Evolutionary conservation across 768 basidiomycete genomes (phyloP).

Genomic region (Serendipita sp.): DNA sequence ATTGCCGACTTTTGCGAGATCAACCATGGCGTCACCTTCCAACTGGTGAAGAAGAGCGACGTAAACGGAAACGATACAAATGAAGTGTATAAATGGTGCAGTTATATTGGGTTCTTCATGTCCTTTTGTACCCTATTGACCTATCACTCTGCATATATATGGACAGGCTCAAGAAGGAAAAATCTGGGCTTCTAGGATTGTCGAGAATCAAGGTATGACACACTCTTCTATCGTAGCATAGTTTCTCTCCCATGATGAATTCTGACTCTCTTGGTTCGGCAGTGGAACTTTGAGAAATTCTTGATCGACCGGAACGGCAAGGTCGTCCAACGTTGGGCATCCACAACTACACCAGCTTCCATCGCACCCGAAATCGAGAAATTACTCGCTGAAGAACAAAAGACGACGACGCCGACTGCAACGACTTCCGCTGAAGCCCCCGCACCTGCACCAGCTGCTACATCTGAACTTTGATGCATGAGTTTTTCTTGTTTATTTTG

Average conservation of each 20-base stretch:
- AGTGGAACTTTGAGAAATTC: conserved; percentile 89
- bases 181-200: conserved; percentile 55
- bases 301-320: conserved; percentile 63
- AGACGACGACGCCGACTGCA: neutral
- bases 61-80: conserved; percentile 81
- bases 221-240: too few species aligned
- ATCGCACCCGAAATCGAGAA: conserved; percentile 52
- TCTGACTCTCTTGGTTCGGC: neutral
- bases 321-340: conserved; percentile 61
- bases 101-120: neutral
- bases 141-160: conserved; percentile 22
- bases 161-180: conserved; percentile 69
- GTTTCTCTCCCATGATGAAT: too few species aligned
- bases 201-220: conserved; percentile 57
- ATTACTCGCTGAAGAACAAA: conserved; percentile 23
- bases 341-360: conserved; percentile 49
- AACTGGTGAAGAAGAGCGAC: conserved; percentile 82
- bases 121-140: neutral
- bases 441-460: neutral
- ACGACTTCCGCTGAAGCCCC: neutral
- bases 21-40: conserved; percentile 84
- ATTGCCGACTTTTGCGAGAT: conserved; percentile 57
- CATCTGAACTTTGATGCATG: neutral
- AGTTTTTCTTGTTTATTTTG: neutral
- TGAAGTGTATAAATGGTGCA: conserved; percentile 22